Conservation (phyloP, 176 grass and related monocot species). For the Oryza coarctata region DNA sequence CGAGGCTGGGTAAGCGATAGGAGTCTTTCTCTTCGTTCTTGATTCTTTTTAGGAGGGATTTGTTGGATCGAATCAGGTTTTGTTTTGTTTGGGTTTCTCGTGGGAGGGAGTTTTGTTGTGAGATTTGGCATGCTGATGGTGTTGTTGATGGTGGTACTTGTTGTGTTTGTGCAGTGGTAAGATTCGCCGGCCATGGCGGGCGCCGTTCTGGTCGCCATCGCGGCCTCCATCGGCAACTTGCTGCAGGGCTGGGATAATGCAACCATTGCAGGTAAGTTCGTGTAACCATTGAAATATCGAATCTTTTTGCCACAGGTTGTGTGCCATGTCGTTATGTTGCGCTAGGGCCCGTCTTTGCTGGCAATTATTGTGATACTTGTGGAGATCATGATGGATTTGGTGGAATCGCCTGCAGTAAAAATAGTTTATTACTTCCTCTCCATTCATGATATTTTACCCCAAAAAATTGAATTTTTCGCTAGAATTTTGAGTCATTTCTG, state of each 20-base stretch:
- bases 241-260: slow-evolving; percentile 93
- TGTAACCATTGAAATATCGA: background rate
- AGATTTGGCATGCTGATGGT: slow-evolving; percentile 23
- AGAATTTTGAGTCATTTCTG: slow-evolving; percentile 1
- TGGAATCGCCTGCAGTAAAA: slow-evolving; percentile 25
- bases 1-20: slow-evolving; percentile 11
- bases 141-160: background rate
- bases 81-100: background rate
- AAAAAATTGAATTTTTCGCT: background rate
- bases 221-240: slow-evolving; percentile 80
- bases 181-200: slow-evolving; percentile 62
- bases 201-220: slow-evolving; percentile 79
- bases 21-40: background rate
- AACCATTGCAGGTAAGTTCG: slow-evolving; percentile 80
- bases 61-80: background rate
- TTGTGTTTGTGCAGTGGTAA: slow-evolving; percentile 35
- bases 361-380: slow-evolving; percentile 60
- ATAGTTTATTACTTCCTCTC: background rate
- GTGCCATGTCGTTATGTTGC: slow-evolving; percentile 13
- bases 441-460: background rate
- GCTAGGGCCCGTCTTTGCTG: slow-evolving; percentile 37
- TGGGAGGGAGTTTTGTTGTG: background rate
- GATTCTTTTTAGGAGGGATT: background rate
- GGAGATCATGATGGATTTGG: slow-evolving; percentile 37
- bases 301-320: slow-evolving; percentile 20